Evolutionary conservation across 2,329 filamentous ascomycete genomes (phyloP), one percentile per base, ranked within the genome.

Genomic region (Talaromyces sp.): DNA sequence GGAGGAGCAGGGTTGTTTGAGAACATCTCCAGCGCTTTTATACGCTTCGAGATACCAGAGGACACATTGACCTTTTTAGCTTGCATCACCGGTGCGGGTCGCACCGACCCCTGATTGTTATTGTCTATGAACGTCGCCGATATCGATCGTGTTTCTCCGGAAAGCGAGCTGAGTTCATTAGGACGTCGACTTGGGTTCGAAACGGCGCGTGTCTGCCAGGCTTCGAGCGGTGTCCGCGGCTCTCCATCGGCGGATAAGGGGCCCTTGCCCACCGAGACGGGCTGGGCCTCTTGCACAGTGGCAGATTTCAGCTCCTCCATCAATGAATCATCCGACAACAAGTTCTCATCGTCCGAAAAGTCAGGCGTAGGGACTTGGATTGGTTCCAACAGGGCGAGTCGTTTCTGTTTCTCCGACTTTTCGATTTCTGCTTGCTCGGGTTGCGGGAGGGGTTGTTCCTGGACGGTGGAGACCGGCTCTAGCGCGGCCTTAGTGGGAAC

Each of bases 11-110:
- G 68, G 78, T 66, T 88, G 84, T 69, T 82, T 3, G 83, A 83
- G 63, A 95, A 84, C 76, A 92, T 93, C 74, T 97, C 91, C 62
- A 99, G 82, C 7, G 93, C 93, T 77, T 97, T 96, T 76, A 98
- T 98, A 48, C 95, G 89, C 75, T 94, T 92, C 3, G 94, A 96
- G 67, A 99, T 97, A 70, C 92, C 93, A 9, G 91, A 93, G 8
- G 92, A 93, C 27, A 98, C 86, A 72, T 91, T 95, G 69, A 89
- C 84, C 75, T 93, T 96, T 75, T 91, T 92, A 3, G 86, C 82
- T 56, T 84, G 80, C 59, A 89, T 73, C 14, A 84, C 77, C n/a
- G 78, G 76, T 43, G 73, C 73, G 33, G 73, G 66, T 16, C 77
- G 72, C 19, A 50, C 54, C 31, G 62, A 22, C 1, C 22, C 22